These are phyloP conservation scores for Rhodotorula kratochvilovae DNA, from an alignment of 768 basidiomycete genomes.

Conservation along the genomic window DNA sequence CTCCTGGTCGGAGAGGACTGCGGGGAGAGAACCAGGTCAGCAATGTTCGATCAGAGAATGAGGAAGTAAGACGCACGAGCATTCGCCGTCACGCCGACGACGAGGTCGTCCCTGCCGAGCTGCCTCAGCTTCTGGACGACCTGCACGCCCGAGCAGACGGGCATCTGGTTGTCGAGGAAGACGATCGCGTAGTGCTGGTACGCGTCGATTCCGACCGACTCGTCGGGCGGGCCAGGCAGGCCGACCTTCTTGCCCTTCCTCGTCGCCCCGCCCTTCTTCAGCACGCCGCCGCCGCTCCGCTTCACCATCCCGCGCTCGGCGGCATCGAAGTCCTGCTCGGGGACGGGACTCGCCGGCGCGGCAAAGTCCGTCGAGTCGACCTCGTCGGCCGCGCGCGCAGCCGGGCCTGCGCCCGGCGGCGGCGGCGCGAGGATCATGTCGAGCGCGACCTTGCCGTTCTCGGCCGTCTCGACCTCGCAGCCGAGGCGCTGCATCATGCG, in stretches of 20 bases:
- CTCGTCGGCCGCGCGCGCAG: not conserved
- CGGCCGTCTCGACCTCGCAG: conserved; percentile 70
- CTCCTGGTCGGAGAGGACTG: conserved; percentile 37
- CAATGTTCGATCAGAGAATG: no score
- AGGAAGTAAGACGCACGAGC: conserved; percentile 44
- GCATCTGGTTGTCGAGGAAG: conserved; percentile 60
- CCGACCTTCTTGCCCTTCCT: conserved; percentile 15
- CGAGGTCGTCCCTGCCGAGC: conserved; percentile 65
- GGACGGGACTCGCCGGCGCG: not conserved
- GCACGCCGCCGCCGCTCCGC: conserved; percentile 7
- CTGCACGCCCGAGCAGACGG: conserved; percentile 63
- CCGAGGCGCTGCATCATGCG: conserved; percentile 72
- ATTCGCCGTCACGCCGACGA: conserved; percentile 59
- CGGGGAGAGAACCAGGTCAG: not conserved
- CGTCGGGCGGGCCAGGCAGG: conserved; percentile 8
- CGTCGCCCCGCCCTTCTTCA: not conserved
- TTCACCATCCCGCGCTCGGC: not conserved
- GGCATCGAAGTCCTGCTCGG: not conserved
- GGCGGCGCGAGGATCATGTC: conserved; percentile 60
- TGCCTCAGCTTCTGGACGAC: conserved; percentile 63
- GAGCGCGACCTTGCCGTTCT: conserved; percentile 75
- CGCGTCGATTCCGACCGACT: conserved; percentile 19
- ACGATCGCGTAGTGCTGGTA: conserved; percentile 50
- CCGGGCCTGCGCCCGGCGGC: not conserved
- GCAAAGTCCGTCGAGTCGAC: not conserved